These are phyloP conservation scores for Hysterangium stoloniferum DNA, from an alignment of 768 basidiomycete genomes.

Conservation along the genomic window DNA sequence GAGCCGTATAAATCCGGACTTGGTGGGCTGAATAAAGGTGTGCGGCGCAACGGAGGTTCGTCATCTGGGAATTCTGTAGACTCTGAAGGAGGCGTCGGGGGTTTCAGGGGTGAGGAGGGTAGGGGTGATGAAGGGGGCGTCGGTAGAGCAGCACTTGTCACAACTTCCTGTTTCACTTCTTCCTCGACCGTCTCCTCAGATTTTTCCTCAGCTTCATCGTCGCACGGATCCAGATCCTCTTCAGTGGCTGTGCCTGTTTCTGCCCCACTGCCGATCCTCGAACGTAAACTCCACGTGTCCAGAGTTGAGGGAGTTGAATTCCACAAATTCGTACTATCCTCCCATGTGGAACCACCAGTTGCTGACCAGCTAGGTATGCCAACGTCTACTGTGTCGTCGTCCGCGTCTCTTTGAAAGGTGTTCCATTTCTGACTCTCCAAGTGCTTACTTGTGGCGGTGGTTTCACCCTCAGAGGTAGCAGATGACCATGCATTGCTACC, in stretches of 20 bases:
- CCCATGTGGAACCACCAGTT: conserved; percentile 3
- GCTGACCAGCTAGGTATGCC: conserved; percentile 3
- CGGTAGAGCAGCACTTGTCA: conserved; percentile 1
- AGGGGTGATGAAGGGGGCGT: conserved; percentile 9
- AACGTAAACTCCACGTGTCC: not conserved
- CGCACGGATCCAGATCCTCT: not conserved
- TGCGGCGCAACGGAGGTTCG: not conserved
- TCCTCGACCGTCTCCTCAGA: not conserved
- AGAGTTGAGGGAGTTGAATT: not conserved
- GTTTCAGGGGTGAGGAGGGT: not conserved
- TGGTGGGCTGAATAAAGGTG: conserved; percentile 10
- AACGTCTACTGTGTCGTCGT: conserved; percentile 6
- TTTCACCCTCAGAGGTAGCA: not conserved
- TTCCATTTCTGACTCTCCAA: conserved; percentile 2
- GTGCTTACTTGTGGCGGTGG: not conserved
- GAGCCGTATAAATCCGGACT: conserved; percentile 54
- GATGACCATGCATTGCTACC: conserved; percentile 10
- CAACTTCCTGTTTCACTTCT: not conserved
- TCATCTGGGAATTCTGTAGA: not conserved
- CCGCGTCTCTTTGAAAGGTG: not conserved
- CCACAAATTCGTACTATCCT: conserved; percentile 1
- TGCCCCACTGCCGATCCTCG: not conserved
- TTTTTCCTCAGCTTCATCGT: not conserved
- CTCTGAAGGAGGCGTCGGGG: not conserved
- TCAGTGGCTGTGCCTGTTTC: not conserved